Evolutionary conservation across 2,329 filamentous ascomycete species (phyloP).

Genomic region (Achaetomium macrosporum): DNA sequence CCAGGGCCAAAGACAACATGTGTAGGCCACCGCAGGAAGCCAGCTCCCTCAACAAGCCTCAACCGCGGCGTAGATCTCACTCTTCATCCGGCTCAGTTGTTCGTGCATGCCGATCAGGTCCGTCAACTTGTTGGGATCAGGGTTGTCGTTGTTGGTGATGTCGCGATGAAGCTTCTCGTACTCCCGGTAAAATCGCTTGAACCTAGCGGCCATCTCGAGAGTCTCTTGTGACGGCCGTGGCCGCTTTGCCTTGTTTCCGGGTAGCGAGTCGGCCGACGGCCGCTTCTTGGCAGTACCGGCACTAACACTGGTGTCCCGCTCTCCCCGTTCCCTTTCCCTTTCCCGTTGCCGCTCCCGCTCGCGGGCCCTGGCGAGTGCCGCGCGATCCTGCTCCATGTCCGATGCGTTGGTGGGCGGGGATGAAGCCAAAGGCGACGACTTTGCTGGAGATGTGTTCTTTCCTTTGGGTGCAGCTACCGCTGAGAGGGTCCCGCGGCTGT

Average conservation of each 20-base stretch:
- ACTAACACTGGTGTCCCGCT: slow-evolving; percentile 16
- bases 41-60: slow-evolving; percentile 22
- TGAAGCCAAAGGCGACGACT: slow-evolving; percentile 60
- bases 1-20: too few relatives aligned
- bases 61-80: slow-evolving; percentile 47
- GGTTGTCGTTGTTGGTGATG: slow-evolving; percentile 45
- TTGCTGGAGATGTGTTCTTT: slow-evolving; percentile 38
- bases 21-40: too few relatives aligned
- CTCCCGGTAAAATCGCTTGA: slow-evolving; percentile 50
- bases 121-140: slow-evolving; percentile 45
- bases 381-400: slow-evolving; percentile 46
- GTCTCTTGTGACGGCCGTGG: slow-evolving; percentile 42
- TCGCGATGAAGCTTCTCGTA: slow-evolving; percentile 54
- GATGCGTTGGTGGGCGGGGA: slow-evolving; percentile 62
- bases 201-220: slow-evolving; percentile 48
- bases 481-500: slow-evolving; percentile 35
- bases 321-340: slow-evolving; percentile 20
- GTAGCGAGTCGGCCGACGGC: slow-evolving; percentile 19
- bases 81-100: slow-evolving; percentile 51
- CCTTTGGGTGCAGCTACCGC: slow-evolving; percentile 15
- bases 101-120: slow-evolving; percentile 50
- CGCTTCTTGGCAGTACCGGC: slow-evolving; percentile 18
- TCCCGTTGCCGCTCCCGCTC: slow-evolving; percentile 19
- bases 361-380: slow-evolving; percentile 28
- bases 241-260: slow-evolving; percentile 34